Conservation (phyloP, 2,329 filamentous ascomycete genomes). For the Botryotinia narcissicola region DNA sequence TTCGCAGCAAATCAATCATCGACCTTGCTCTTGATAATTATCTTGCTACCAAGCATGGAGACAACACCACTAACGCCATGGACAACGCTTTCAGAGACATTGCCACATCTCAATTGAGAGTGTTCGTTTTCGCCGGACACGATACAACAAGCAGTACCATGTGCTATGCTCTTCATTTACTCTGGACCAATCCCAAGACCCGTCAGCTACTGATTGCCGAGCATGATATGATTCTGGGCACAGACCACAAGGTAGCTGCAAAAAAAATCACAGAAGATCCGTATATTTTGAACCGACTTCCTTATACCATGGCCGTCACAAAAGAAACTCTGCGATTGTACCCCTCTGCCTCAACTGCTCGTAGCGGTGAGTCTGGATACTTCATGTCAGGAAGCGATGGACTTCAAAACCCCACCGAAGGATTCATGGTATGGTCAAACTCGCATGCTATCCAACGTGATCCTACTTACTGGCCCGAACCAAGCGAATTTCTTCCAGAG, state of each 20-base stretch:
- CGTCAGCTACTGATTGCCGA: constrained; percentile 21
- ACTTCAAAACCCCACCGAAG: neutral
- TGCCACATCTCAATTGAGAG: neutral
- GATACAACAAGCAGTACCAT: neutral
- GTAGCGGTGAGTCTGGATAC: neutral
- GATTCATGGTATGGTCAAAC: constrained; percentile 4
- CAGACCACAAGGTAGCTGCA: constrained; percentile 7
- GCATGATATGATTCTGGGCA: constrained; percentile 22
- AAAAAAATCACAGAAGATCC: constrained; percentile 19
- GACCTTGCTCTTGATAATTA: constrained; percentile 5
- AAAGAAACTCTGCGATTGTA: constrained; percentile 26
- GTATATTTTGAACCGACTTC: constrained; percentile 20
- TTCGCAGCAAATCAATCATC: neutral
- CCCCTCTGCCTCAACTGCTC: constrained; percentile 11
- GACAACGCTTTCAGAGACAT: neutral
- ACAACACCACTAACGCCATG: neutral
- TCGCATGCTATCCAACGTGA: constrained; percentile 1
- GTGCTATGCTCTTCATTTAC: constrained; percentile 9
- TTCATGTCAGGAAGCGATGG: neutral
- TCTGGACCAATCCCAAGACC: constrained; percentile 20
- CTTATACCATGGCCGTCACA: constrained; percentile 25
- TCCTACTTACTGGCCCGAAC: neutral
- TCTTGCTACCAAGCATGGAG: neutral
- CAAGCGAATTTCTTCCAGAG: neutral
- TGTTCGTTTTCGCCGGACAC: neutral